Evolutionary conservation across 2,329 filamentous ascomycete species (phyloP).

Genomic region (Aspergillus sp.): DNA sequence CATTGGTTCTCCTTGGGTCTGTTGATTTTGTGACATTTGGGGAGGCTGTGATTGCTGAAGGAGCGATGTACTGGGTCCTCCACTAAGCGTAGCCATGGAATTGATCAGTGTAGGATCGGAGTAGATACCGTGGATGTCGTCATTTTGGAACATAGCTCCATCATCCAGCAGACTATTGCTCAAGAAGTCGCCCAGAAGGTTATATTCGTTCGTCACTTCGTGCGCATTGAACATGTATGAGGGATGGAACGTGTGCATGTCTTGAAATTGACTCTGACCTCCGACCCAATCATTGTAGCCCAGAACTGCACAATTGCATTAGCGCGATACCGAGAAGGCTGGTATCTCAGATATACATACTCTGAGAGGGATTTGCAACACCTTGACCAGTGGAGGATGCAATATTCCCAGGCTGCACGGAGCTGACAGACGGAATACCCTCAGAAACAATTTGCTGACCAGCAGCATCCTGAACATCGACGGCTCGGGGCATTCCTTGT

Average conservation of each 20-base stretch:
- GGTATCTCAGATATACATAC: conserved; percentile 53
- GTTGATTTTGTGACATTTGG: conserved; percentile 28
- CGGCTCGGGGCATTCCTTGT: conserved; percentile 49
- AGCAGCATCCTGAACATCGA: conserved; percentile 58
- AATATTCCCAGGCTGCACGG: conserved; percentile 64
- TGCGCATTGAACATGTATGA: conserved; percentile 94
- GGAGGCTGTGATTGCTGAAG: conserved; percentile 36
- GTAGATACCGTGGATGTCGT: conserved; percentile 63
- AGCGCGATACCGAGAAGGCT: conserved; percentile 17
- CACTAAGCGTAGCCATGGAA: conserved; percentile 36
- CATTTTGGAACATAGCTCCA: conserved; percentile 63
- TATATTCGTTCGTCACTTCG: conserved; percentile 95
- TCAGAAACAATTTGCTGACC: conserved; percentile 43
- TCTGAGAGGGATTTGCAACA: conserved; percentile 66
- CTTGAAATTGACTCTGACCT: conserved; percentile 80
- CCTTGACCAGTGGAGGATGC: conserved; percentile 66
- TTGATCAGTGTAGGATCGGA: conserved; percentile 56
- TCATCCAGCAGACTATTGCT: conserved; percentile 90
- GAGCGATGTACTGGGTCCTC: conserved; percentile 27
- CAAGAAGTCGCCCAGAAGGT: conserved; percentile 92
- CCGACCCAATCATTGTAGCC: conserved; percentile 81
- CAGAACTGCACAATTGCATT: conserved; percentile 56
- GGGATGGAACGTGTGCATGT: conserved; percentile 90
- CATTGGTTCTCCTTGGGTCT: conserved; percentile 51
- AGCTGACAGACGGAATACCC: conserved; percentile 47